Evolutionary conservation across 2,329 filamentous ascomycete species (phyloP), one percentile per base, ranked within the genome.

Genomic region (Cytospora leucostoma): DNA sequence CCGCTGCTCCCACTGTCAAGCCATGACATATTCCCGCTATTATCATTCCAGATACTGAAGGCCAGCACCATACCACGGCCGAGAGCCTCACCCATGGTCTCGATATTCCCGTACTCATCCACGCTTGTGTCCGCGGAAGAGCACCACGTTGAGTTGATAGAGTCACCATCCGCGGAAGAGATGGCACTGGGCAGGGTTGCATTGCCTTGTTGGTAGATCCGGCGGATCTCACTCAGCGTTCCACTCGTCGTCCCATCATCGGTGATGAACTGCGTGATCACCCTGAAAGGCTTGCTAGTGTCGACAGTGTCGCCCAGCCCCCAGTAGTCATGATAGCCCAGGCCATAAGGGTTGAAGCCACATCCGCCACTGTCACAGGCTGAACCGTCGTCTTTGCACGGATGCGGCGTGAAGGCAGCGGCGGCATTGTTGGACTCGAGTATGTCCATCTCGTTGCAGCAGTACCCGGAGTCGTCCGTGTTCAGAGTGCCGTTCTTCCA

Each of bases 371-470:
- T 82, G 72, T 86, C 58, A 17, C 58, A 61, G 49, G 80, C 72
- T 57, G 82, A 82, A 17, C 68, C 71, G 69, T 85, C 56, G 37
- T 54, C 54, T 7, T 33, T 75, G 76, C 84, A 86, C 34, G 81
- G 77, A 72, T 87, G 84, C n/a, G 84, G 83, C 8, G 84, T 86
- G 68, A 79, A 77, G 34, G 84, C 84, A n/a, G 77, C 80, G 19
- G 83, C 80, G 68, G 82, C 78, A 65, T 75, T 79, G 76, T 87
- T 86, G 61, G 83, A 82, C 73, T 87, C 84, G 83, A 83, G 86
- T 70, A 71, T 65, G 64, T 82, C 80, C 78, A 82, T 80, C 70
- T 82, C 80, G 55, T 76, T 69, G 73, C 79, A 82, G 74, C 79
- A 81, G 51, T 78, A 75, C 58, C 79, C 79, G 55, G 80, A 74